A percentile compares a stretch with the other conserved stretches of the same genome.
Conservation (phyloP, 345 rosid species). For the Anastatica hierochuntica region DNA sequence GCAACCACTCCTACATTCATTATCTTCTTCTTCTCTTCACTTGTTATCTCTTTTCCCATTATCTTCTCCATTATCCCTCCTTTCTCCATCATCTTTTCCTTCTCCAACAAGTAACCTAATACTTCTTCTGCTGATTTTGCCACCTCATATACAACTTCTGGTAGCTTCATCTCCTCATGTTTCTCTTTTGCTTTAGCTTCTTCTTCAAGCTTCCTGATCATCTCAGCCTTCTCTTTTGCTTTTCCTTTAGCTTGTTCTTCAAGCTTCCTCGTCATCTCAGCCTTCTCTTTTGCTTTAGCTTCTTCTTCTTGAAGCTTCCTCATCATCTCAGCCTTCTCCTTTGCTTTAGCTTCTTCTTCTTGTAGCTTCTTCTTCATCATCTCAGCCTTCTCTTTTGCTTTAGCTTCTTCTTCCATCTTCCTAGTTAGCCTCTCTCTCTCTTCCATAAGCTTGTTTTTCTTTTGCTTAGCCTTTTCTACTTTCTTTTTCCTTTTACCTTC, state of each 20-base stretch:
- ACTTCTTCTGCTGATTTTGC: conserved; percentile 9
- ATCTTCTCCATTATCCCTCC: conserved; percentile 27
- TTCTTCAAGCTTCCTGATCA: conserved; percentile 12
- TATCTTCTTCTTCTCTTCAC: conserved; percentile 42
- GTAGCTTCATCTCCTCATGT: not conserved
- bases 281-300: too few relatives aligned
- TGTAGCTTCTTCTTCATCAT: conserved; percentile 11
- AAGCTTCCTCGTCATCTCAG: conserved; percentile 15
- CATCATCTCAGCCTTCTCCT: conserved; percentile 17
- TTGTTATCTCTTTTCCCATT: conserved; percentile 25
- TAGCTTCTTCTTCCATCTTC: too few relatives aligned
- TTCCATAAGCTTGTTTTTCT: too few relatives aligned
- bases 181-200: not conserved
- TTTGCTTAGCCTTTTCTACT: too few relatives aligned
- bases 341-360: conserved; percentile 12
- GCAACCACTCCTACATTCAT: conserved; percentile 52
- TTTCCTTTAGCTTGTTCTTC: conserved; percentile 13
- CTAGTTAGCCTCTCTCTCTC: too few relatives aligned
- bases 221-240: conserved; percentile 7
- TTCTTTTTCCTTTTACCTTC: too few relatives aligned
- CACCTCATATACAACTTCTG: conserved; percentile 6
- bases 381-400: too few relatives aligned
- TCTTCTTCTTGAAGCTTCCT: conserved; percentile 23
- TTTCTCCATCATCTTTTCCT: too few relatives aligned
- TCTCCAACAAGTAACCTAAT: conserved; percentile 13